Evolutionary conservation across 768 basidiomycete species (phyloP), one percentile per base, ranked within the genome.

Genomic region (Xerocomellus amylosporus): DNA sequence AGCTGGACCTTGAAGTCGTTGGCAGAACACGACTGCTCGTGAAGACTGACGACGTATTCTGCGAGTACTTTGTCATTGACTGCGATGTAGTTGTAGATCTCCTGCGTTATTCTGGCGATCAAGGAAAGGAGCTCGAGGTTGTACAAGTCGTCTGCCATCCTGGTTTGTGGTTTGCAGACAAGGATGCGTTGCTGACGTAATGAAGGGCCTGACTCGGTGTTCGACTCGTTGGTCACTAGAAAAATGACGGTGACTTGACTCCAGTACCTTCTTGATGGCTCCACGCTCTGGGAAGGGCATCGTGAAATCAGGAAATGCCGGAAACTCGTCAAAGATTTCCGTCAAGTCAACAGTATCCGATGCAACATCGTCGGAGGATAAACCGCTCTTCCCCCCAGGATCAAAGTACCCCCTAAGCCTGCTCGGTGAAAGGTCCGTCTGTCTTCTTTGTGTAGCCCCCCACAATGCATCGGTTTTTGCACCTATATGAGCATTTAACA

Each of bases 121-220:
- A 98, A 79, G 36, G 93, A 95, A 45, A 99, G 85, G 55, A 88
- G 79, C 72, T 98, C 97, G 72, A 99, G 88, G 70, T 91, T 85
- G 75, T 95, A 90, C 56, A 99, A 76, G 75, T 95, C 93, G 60
- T 86, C 82, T 39, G 84, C 74, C 87, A 88, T 89, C 65, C 10
- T n/a, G 17, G 37, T 55, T 34, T 8, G 57, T 55, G 38, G 58
- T 60, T 40, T 34, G 42, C 36, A 26, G 28, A 28, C 26, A 55
- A 54, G 34, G 30, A 39, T 19, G 33, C 0, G 17, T 26, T 56
- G 65, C 65, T 66, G 66, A 66, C 53, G 46, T 66, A 64, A 64
- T 13, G 4, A 46, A 30, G 4, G 24, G 24, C 24, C 4, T 4
- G 24, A n/a, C n/a, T n/a, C n/a, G n/a, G n/a, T n/a, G n/a, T n/a